Base-by-base conservation (phyloP, 371 early-diverging fungal genomes). In the Syncephalastrum contaminatum region DNA sequence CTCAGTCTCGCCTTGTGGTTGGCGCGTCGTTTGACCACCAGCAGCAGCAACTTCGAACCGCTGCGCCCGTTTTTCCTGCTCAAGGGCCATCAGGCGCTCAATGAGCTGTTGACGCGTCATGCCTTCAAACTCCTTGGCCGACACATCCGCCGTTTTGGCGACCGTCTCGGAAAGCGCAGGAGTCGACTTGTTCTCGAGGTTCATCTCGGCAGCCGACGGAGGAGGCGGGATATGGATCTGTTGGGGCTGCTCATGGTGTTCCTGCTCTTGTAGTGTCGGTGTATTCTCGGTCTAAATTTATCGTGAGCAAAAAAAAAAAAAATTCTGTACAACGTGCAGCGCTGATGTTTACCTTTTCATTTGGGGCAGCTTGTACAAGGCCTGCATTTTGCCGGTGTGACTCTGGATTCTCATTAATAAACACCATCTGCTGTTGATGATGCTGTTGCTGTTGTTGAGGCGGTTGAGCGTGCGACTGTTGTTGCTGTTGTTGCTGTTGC, bases 81-180 rank as follows among this genome's bases (percentile, higher is more conserved):
- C 68, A 30, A 67, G 36, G 25, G 54, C 60, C 51, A 67, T 54
- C 18, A 67, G 42, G 12, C 68, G 60, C 14, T 63, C 61, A 60
- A 67, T 67, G 42, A 67, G 40, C 48, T 67, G 60, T 25, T 67
- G 61, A 5, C 68, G 57, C 7, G 68, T 51, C 68, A 67, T 65
- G 24, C 54, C 54, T 51, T 56, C 58, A 50, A 62, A 62, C 53
- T 62, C 62, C 43, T 48, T 62, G 14, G 43, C 53, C 3, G 62
- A 62, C 14, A 62, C 62, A 49, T 62, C 57, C 1, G 49, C 36
- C 10, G 20, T 52, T 39, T 54, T 39, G 1, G 53, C 48, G n/a
- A 53, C 16, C n/a, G 62, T 30, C 43, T 54, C 57, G 4, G 59
- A 59, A 18, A 53, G 27, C 14, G 19, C 47, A 6, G 59, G 59